Percentiles rank a stretch among this genome's conserved stretches.
Evolutionary conservation across 2,329 filamentous ascomycete genomes (phyloP).

Genomic region (Pochonia chlamydosporia): DNA sequence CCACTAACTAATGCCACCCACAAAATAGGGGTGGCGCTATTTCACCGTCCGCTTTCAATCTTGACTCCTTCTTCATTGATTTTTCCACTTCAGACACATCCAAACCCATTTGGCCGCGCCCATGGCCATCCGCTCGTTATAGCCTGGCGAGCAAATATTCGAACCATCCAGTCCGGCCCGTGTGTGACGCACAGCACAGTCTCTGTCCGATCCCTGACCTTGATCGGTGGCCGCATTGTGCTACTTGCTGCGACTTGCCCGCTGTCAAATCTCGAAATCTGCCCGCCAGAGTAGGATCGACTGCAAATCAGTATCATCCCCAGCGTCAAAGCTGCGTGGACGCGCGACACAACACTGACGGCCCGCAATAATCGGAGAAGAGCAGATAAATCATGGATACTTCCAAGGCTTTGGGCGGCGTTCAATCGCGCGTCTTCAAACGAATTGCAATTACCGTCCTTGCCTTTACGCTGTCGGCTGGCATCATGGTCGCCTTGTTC

Average conservation of each 20-base stretch:
- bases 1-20: too few relatives aligned
- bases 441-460: conserved; percentile 2
- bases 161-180: too few relatives aligned
- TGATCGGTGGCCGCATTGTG: too few relatives aligned
- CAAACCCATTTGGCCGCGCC: neutral
- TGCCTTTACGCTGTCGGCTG: conserved; percentile 2
- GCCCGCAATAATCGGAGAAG: neutral
- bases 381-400: conserved; percentile 1
- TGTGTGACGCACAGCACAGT: too few relatives aligned
- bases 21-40: too few relatives aligned
- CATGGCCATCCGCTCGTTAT: neutral
- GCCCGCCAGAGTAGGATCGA: neutral
- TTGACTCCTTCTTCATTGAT: neutral
- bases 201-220: too few relatives aligned
- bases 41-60: neutral
- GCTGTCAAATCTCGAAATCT: too few relatives aligned
- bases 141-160: too few relatives aligned
- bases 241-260: too few relatives aligned
- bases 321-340: too few relatives aligned
- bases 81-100: neutral
- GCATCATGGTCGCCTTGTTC: conserved; percentile 1
- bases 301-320: neutral
- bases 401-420: neutral
- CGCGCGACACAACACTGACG: neutral
- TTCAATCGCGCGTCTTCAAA: conserved; percentile 1